Conservation (phyloP, 768 basidiomycete species). For the Mrakia blollopis region DNA sequence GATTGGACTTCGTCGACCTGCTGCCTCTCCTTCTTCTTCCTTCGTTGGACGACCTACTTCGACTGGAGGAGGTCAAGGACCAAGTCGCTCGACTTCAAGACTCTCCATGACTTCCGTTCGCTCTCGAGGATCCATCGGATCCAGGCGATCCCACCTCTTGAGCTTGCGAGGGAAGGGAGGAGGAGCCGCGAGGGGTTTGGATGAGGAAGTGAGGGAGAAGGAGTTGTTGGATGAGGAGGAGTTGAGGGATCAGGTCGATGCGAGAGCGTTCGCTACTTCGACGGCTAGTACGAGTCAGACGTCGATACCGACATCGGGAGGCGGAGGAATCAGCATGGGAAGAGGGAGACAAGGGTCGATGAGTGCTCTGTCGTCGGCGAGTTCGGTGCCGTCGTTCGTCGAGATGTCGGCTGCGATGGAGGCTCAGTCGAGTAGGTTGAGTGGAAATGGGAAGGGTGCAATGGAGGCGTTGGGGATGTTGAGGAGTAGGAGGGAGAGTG, state of each 20-base stretch:
- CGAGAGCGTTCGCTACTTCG: neutral
- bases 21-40: constrained; percentile 5
- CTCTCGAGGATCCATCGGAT: constrained; percentile 28
- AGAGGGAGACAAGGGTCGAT: neutral
- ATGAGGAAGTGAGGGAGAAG: constrained; percentile 40
- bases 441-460: constrained; percentile 4
- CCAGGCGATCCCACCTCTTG: constrained; percentile 28
- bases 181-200: constrained; percentile 37
- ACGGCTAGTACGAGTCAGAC: neutral
- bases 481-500: constrained; percentile 22
- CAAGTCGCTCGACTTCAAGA: constrained; percentile 16
- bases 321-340: too few species aligned
- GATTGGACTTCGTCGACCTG: constrained; percentile 34
- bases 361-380: neutral
- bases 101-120: constrained; percentile 12
- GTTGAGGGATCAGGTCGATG: constrained; percentile 18
- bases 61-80: too few species aligned
- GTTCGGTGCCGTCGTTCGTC: neutral
- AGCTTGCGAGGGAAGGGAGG: constrained; percentile 24
- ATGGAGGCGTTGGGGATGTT: constrained; percentile 9
- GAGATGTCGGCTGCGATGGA: constrained; percentile 5
- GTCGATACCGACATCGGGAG: constrained; percentile 6
- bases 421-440: constrained; percentile 2
- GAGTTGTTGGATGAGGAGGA: constrained; percentile 32
- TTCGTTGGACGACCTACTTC: neutral